Conservation (phyloP, 768 basidiomycete species). For the Russula foetens region DNA sequence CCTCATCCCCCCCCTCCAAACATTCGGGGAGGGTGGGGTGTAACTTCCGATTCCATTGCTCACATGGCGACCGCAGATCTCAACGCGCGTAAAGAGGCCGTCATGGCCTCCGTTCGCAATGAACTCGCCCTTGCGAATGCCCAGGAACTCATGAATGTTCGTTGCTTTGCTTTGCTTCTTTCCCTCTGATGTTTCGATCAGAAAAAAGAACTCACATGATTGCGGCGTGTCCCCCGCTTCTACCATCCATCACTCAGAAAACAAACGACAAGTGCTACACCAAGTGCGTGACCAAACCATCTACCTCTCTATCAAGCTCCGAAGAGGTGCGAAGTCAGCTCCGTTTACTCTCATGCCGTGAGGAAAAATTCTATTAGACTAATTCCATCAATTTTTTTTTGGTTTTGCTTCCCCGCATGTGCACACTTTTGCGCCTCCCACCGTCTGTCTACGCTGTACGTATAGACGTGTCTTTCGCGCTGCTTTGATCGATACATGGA, state of each 20-base stretch:
- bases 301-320: slow-evolving; percentile 53
- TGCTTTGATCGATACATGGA: slow-evolving; percentile 83
- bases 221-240: not conserved
- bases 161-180: slow-evolving; percentile 14
- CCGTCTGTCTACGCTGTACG: no score
- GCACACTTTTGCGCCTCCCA: not conserved
- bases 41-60: not conserved
- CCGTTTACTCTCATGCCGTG: not conserved
- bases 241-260: slow-evolving; percentile 39
- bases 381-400: no score
- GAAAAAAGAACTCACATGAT: not conserved
- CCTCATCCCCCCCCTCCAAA: no score
- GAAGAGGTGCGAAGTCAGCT: slow-evolving; percentile 51
- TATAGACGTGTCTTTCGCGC: slow-evolving; percentile 61
- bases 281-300: slow-evolving; percentile 74
- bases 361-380: not conserved
- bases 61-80: slow-evolving; percentile 27
- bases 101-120: slow-evolving; percentile 56
- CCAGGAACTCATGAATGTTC: slow-evolving; percentile 74
- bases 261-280: slow-evolving; percentile 68
- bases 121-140: slow-evolving; percentile 70
- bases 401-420: not conserved
- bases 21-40: no score
- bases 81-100: slow-evolving; percentile 32
- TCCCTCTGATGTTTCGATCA: not conserved